These are phyloP conservation scores for Coniella vitis DNA, from an alignment of 2,329 filamentous ascomycete genomes.

Conservation along the genomic window DNA sequence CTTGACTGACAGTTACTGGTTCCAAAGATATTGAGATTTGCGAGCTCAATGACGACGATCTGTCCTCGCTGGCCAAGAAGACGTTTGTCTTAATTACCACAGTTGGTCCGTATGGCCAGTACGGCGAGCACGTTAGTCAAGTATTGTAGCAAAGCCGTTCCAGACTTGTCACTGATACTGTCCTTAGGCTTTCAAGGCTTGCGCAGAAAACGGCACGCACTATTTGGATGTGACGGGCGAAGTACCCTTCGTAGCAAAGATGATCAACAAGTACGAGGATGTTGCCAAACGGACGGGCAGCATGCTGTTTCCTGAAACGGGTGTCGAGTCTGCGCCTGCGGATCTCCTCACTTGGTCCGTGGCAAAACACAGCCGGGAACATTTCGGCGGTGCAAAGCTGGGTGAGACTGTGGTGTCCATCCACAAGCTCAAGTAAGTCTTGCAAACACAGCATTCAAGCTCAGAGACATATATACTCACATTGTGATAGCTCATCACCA, in stretches of 20 bases:
- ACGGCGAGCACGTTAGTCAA: slow-evolving; percentile 40
- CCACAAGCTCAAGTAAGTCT: slow-evolving; percentile 32
- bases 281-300: slow-evolving; percentile 47
- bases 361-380: slow-evolving; percentile 41
- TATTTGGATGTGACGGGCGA: slow-evolving; percentile 60
- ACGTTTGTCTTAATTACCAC: slow-evolving; percentile 50
- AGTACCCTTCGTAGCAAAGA: slow-evolving; percentile 47
- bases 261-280: slow-evolving; percentile 53
- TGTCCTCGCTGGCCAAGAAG: slow-evolving; percentile 46
- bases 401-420: slow-evolving; percentile 48
- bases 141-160: background rate
- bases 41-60: slow-evolving; percentile 36
- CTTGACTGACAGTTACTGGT: background rate
- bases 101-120: slow-evolving; percentile 51
- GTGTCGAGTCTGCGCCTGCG: slow-evolving; percentile 55
- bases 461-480: background rate
- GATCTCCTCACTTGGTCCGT: slow-evolving; percentile 53
- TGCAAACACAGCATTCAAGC: background rate
- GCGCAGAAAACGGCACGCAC: slow-evolving; percentile 56
- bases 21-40: slow-evolving; percentile 45
- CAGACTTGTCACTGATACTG: background rate
- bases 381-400: slow-evolving; percentile 41
- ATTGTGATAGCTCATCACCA: slow-evolving; percentile 27
- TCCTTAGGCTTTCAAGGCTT: slow-evolving; percentile 48
- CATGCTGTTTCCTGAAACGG: slow-evolving; percentile 55